Base-by-base conservation (phyloP, 306 rosid genomes). In the Clitoria ternatea region DNA sequence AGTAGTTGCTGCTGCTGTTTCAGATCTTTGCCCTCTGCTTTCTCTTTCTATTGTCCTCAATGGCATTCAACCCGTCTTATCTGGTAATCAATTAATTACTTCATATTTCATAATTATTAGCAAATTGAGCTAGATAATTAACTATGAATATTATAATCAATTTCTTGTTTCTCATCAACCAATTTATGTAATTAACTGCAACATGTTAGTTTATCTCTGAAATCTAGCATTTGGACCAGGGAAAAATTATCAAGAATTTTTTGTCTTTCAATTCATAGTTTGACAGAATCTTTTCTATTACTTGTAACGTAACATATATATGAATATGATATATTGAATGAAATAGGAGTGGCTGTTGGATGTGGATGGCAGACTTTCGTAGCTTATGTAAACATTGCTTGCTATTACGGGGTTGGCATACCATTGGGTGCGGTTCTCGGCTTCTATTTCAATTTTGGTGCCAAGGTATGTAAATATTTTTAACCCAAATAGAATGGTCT, bases 351-450 rank as follows among this genome's bases (percentile, higher is more conserved):
- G 67, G 98, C 98, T 66, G 92, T 92, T 73, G 98, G 98, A 5
- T 89, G 98, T 59, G 96, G 96, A 76, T 92, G 98, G 96, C 98
- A 92, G 77, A 20, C 88, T n/a, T 84, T 89, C 12, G 96, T 89
- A 1, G 98, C 98, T 0, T 92, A 85, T 40, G 85, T 92, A 5
- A 92, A 92, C 39, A 82, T 92, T 4, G 90, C 89, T 1, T 83
- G 96, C 56, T 90, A 88, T 32, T 88, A 86, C 63, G 65, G 77
- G 8, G 66, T 87, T 76, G 97, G 97, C 26, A 56, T 90, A 29
- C 95, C 97, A 1, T 1, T 90, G 66, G 97, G 97, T 7, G 1
- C 69, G 0, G 45, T 84, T 70, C 75, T 90, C 1, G 97, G 97
- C 23, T 90, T 90, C 78, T 71, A 79, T 71, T 88, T 90, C 68